Conservation (phyloP, 2,329 filamentous ascomycete species). For the Fusarium tricinctum region DNA sequence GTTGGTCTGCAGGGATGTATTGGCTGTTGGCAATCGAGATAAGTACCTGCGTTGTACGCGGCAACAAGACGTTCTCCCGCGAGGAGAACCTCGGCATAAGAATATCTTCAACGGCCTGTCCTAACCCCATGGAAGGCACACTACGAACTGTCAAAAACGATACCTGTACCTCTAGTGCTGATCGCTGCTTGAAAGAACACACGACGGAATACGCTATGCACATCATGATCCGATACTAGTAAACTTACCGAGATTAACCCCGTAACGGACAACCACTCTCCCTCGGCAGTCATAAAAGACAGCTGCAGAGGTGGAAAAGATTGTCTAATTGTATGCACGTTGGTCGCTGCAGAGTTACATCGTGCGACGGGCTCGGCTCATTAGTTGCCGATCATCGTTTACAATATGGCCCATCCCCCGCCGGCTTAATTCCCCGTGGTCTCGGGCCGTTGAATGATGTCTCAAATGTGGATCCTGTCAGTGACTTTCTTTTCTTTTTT, state of each 20-base stretch:
- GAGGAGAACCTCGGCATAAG: background rate
- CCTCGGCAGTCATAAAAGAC: conserved; percentile 9
- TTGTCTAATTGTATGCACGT: conserved; percentile 1
- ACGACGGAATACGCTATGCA: background rate
- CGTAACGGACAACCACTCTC: background rate
- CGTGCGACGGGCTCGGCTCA: background rate
- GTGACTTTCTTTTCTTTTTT: background rate
- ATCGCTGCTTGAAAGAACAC: background rate
- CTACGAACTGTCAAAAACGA: background rate
- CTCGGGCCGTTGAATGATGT: conserved; percentile 3
- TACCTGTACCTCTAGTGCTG: background rate
- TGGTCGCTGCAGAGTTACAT: conserved; percentile 10
- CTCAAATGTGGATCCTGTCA: background rate
- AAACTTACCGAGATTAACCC: conserved; percentile 4
- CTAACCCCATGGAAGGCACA: background rate
- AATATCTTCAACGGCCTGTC: background rate
- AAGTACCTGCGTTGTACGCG: background rate
- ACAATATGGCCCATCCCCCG: background rate
- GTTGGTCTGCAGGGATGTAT: background rate
- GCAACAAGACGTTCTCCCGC: background rate
- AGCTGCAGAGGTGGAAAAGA: background rate
- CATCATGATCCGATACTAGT: background rate
- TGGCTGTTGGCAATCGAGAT: background rate
- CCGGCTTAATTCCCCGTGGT: conserved; percentile 3
- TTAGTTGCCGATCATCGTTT: conserved; percentile 5